Evolutionary conservation across 768 basidiomycete genomes (phyloP), one percentile per base, ranked within the genome.

Genomic region (Lentinula aciculospora): DNA sequence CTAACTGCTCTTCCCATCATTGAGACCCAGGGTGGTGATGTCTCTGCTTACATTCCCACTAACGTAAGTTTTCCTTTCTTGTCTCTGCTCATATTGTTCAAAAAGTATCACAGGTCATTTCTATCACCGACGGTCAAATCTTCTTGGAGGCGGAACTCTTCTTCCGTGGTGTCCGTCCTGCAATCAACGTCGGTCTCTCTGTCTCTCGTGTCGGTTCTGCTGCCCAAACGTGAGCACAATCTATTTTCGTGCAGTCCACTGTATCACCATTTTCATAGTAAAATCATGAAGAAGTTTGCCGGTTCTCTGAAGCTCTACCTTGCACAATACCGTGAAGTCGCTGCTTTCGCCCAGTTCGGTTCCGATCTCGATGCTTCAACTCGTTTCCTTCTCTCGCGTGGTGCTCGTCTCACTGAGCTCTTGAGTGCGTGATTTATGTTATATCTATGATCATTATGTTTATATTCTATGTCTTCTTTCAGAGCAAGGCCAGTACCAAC

Each of bases 251-350:
- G 42, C 23, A 57, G 29, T 28, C 31, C 59, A 54, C 37, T 54
- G 34, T 39, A 5, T 61, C 34, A 40, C 21, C 47, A 29, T 45
- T 53, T 40, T 55, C 54, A 64, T 62, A 91, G 88, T 65, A 94
- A 95, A 79, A 94, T 98, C 79, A 98, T 99, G 97, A 99, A 98
- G 90, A 95, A 98, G 81, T 98, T 98, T 67, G 97, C 97, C 67
- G 97, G 97, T 83, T 98, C 97, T 56, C 86, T 98, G 66, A 98
- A 98, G 81, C 86, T 99, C 47, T 99, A 99, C 86, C 92, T 99
- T 64, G 97, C 97, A 29, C 97, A 99, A 75, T 99, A 98, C 82
- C 95, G 97, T 89, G 97, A 99, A 83, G 97, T 99, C 65, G 97
- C 97, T 64, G 94, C 94, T 64, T 97, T 96, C 71, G 94, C 96